A percentile compares a stretch with the other conserved stretches of the same genome.
Evolutionary conservation across 805 yeast genomes (phyloP).

Genomic region (Saccharomyces jurei): DNA sequence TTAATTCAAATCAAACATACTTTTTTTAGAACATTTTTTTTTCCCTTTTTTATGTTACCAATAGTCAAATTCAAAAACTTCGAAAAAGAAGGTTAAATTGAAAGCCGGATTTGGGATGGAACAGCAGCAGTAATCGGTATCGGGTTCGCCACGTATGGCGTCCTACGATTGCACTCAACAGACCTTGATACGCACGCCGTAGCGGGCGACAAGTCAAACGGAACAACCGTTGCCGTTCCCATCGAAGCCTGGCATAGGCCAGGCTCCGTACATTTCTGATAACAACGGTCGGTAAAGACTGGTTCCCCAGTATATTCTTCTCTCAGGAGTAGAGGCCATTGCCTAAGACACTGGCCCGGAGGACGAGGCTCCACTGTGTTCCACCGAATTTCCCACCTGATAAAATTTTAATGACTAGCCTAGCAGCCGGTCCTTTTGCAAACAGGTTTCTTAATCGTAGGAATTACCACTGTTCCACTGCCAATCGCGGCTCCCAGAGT

Average conservation of each 20-base stretch:
- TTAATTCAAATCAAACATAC: background rate
- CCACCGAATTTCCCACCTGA: conserved; percentile 36
- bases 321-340: conserved; percentile 14
- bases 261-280: conserved; percentile 24
- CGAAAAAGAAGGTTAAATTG: conserved; percentile 1
- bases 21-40: background rate
- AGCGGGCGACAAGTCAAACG: conserved; percentile 20
- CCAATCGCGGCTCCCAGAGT: conserved; percentile 1
- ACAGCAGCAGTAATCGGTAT: conserved; percentile 32
- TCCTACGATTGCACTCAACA: conserved; percentile 35
- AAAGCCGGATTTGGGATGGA: conserved; percentile 7
- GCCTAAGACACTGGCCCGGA: background rate
- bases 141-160: conserved; percentile 25
- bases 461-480: conserved; percentile 15
- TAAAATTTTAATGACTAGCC: background rate
- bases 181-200: conserved; percentile 14
- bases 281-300: conserved; percentile 20
- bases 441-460: conserved; percentile 26
- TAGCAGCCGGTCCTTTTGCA: conserved; percentile 9
- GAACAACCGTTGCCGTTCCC: conserved; percentile 30
- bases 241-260: conserved; percentile 6
- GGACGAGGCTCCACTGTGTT: conserved; percentile 19
- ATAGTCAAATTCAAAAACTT: background rate
- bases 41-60: background rate
- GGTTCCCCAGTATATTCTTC: conserved; percentile 16